Base-by-base conservation (phyloP, 805 yeast genomes). In the Zygoascus ofunaensis region DNA sequence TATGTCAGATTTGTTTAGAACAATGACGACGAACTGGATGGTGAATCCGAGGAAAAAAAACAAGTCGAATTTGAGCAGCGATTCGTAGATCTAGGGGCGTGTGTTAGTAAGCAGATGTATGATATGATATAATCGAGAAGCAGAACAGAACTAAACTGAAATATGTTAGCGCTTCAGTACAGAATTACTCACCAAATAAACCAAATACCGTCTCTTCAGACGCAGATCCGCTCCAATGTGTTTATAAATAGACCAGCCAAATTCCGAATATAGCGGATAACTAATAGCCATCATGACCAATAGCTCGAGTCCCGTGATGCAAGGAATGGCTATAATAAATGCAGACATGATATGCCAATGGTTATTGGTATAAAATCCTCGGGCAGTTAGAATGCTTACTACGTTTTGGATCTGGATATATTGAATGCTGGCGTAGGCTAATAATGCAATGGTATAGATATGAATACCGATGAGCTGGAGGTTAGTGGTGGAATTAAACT, bases 41-140 rank as follows among this genome's bases (percentile, higher is more conserved):
- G 76, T 70, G 56, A 72, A 72, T 2, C 73, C 77, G 20, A 72
- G 54, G 47, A 73, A 72, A 59, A 71, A 73, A 62, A 71, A 73
- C 36, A 69, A 63, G 48, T 68, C 72, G 40, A 67, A 66, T 42
- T 66, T 61, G 23, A 68, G 53, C 32, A 69, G 53, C 14, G 66
- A 53, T 37, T 64, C 54, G 55, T 70, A 72, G 42, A 72, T 54
- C 52, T 70, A 4, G 4, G 5, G n/a, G 14, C 17, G 28, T 23
- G 18, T 18, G 47, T 53, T 64, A 66, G 12, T 56, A 38, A 20
- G n/a, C n/a, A n/a, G n/a, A n/a, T n/a, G n/a, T n/a, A n/a, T n/a
- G n/a, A n/a, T n/a, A n/a, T n/a, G n/a, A n/a, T n/a, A n/a, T n/a
- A n/a, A n/a, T n/a, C n/a, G n/a, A n/a, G n/a, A n/a, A n/a, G n/a